Conservation (phyloP, 768 basidiomycete species). For the Brasilioporus rufonigricans region DNA sequence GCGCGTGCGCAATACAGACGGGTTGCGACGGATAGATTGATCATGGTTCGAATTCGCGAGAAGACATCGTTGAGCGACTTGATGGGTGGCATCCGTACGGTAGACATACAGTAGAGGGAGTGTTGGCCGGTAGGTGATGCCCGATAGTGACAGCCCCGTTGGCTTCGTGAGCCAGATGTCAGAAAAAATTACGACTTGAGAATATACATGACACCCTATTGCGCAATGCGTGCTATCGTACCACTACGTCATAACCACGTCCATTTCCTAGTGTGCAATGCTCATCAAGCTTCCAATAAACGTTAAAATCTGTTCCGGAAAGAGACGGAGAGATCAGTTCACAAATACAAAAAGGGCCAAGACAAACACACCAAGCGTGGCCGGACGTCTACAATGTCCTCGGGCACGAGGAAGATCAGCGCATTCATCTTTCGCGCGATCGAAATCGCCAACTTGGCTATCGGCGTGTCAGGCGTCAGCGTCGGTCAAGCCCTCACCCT, state of each 20-base stretch:
- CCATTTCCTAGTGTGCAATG: slow-evolving; percentile 38
- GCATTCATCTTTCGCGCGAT: slow-evolving; percentile 98
- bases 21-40: too few relatives aligned
- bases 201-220: neutral
- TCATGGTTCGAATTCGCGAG: too few relatives aligned
- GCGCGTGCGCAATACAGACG: too few relatives aligned
- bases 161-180: too few relatives aligned
- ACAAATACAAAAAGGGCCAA: neutral
- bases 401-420: slow-evolving; percentile 93
- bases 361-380: slow-evolving; percentile 70
- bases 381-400: slow-evolving; percentile 94
- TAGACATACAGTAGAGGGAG: too few relatives aligned
- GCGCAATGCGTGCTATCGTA: neutral
- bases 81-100: too few relatives aligned
- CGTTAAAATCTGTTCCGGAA: slow-evolving; percentile 72
- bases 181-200: neutral
- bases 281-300: slow-evolving; percentile 95
- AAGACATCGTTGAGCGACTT: too few relatives aligned
- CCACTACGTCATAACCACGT: neutral
- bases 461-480: neutral
- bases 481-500: neutral
- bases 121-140: too few relatives aligned
- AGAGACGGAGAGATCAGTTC: neutral
- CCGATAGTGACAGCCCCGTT: too few relatives aligned
- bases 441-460: slow-evolving; percentile 96